Conservation (phyloP, 2,329 filamentous ascomycete genomes). For the Verticillium albo-atrum region DNA sequence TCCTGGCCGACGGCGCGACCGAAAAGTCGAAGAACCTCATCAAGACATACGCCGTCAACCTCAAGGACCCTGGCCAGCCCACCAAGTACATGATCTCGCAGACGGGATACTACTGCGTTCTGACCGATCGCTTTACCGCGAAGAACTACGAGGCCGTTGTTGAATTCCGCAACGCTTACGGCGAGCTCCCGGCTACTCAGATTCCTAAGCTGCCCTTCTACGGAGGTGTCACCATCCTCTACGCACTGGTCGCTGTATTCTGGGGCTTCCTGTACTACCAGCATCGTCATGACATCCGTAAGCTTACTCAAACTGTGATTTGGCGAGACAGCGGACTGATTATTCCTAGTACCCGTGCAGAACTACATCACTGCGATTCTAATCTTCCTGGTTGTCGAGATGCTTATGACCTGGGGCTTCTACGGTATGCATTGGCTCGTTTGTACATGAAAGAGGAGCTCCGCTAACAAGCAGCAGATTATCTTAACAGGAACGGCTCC, state of each 20-base stretch:
- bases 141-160: slow-evolving; percentile 74
- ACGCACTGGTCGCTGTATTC: slow-evolving; percentile 79
- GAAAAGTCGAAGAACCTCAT: slow-evolving; percentile 67
- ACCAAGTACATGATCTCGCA: slow-evolving; percentile 82
- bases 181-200: slow-evolving; percentile 90
- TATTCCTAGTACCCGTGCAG: slow-evolving; percentile 77
- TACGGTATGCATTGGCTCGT: slow-evolving; percentile 56
- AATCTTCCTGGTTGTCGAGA: slow-evolving; percentile 89
- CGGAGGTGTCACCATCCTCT: slow-evolving; percentile 87
- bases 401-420: slow-evolving; percentile 98
- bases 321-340: neutral
- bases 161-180: slow-evolving; percentile 93
- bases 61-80: slow-evolving; percentile 64
- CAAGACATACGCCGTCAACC: slow-evolving; percentile 73
- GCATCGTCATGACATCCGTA: slow-evolving; percentile 84
- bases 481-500: slow-evolving; percentile 83
- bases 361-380: slow-evolving; percentile 99
- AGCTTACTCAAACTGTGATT: slow-evolving; percentile 22
- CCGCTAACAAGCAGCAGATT: slow-evolving; percentile 59
- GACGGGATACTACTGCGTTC: slow-evolving; percentile 95
- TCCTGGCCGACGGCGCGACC: slow-evolving; percentile 72
- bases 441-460: no score
- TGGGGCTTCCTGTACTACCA: slow-evolving; percentile 97
- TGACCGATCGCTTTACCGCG: slow-evolving; percentile 65
- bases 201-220: slow-evolving; percentile 98